These are phyloP conservation scores for Hysterangium stoloniferum DNA, from an alignment of 768 basidiomycete species.

Conservation along the genomic window DNA sequence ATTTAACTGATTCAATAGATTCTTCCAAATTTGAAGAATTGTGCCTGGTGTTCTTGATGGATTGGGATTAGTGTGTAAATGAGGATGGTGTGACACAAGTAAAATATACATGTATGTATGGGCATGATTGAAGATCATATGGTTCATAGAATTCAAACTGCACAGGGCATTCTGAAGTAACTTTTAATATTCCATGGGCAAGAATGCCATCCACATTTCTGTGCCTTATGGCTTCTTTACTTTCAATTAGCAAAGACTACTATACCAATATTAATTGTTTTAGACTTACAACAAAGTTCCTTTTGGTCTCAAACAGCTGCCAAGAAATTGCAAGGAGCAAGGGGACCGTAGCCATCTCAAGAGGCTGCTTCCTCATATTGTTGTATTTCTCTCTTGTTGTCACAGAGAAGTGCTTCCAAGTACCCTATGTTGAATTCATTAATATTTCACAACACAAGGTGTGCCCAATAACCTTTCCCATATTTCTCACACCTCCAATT, in stretches of 20 bases:
- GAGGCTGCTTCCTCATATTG: too few species aligned
- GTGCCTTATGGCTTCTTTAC: conserved; percentile 21
- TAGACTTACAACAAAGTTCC: conserved; percentile 16
- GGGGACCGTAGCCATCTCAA: conserved; percentile 22
- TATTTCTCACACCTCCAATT: too few species aligned
- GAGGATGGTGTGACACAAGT: conserved; percentile 14
- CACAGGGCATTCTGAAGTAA: neutral
- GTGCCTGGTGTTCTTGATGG: conserved; percentile 11
- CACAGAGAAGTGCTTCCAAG: too few species aligned
- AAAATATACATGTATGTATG: conserved; percentile 13
- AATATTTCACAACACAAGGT: too few species aligned
- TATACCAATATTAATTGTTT: neutral
- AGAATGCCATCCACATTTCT: conserved; percentile 14
- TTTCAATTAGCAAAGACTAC: neutral
- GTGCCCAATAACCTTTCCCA: too few species aligned
- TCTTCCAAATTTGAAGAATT: conserved; percentile 13
- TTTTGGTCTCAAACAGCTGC: conserved; percentile 16
- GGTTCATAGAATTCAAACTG: conserved; percentile 13
- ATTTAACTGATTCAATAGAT: conserved; percentile 15
- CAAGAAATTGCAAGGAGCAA: conserved; percentile 16
- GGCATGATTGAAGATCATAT: conserved; percentile 10
- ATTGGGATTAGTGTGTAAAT: conserved; percentile 9
- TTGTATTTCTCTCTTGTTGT: too few species aligned
- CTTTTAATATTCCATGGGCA: conserved; percentile 8
- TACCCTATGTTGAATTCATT: too few species aligned